Conservation (phyloP, 169 alveolate species). For the Plasmodium berghei region DNA sequence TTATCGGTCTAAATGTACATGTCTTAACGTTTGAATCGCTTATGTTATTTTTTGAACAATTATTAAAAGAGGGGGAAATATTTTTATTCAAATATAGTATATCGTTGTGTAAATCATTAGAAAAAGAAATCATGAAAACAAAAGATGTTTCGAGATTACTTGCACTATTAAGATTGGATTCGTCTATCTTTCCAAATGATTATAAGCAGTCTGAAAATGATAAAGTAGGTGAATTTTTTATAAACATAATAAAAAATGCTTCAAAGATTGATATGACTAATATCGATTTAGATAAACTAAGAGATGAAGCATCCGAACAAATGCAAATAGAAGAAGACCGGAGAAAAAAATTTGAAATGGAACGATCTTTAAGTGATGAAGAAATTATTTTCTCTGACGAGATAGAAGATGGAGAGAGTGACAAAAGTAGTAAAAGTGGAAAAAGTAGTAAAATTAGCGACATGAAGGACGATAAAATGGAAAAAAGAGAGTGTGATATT, state of each 20-base stretch:
- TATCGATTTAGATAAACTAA: constrained; percentile 65
- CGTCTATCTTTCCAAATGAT: constrained; percentile 78
- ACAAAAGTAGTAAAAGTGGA: not conserved
- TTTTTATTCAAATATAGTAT: constrained; percentile 83
- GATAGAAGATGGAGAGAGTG: constrained; percentile 30
- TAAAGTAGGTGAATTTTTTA: constrained; percentile 77
- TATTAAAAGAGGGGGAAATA: constrained; percentile 79
- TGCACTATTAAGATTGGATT: constrained; percentile 82
- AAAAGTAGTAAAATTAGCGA: constrained; percentile 2
- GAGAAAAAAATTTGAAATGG: constrained; percentile 77
- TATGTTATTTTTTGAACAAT: constrained; percentile 76
- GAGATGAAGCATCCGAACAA: constrained; percentile 80
- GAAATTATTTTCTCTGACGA: constrained; percentile 77
- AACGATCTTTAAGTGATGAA: constrained; percentile 58
- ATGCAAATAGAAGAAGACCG: constrained; percentile 81
- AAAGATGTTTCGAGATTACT: constrained; percentile 80
- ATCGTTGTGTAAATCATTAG: constrained; percentile 78
- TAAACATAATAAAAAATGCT: constrained; percentile 78
- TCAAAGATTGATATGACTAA: constrained; percentile 70
- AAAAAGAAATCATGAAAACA: constrained; percentile 76
- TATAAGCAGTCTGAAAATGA: constrained; percentile 69
- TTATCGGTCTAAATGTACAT: constrained; percentile 85
- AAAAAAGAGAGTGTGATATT: constrained; percentile 4
- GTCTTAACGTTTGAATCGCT: constrained; percentile 83
- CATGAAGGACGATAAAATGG: not conserved